phyloP scores from a whole-genome alignment of 495 filamentous ascomycete genomes.

The Neurospora terricola region DNA sequence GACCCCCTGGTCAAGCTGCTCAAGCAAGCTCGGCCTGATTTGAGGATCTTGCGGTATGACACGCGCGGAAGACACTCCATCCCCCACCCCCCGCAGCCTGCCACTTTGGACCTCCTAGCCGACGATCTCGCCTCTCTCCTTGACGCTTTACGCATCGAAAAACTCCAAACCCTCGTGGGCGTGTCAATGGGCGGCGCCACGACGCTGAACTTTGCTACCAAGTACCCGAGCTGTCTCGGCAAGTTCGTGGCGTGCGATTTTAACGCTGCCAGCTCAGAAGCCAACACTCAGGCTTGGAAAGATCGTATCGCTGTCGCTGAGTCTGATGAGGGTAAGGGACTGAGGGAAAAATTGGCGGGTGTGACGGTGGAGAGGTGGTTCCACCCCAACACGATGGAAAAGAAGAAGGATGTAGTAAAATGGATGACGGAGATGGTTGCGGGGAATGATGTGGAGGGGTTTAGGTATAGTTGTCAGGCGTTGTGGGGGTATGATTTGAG shows the following conservation, averaged over 20 bases:
- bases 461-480: constrained; percentile 47
- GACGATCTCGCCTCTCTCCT: constrained; percentile 53
- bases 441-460: constrained; percentile 57
- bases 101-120: constrained; percentile 53
- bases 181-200: constrained; percentile 73
- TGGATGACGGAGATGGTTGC: constrained; percentile 45
- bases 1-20: constrained; percentile 56
- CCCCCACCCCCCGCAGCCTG: constrained; percentile 26
- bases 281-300: constrained; percentile 66
- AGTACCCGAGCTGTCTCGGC: too few relatives aligned
- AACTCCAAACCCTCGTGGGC: constrained; percentile 54
- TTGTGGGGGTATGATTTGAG: constrained; percentile 69
- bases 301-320: constrained; percentile 64
- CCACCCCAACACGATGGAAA: constrained; percentile 44
- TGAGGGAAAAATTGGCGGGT: constrained; percentile 40
- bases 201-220: constrained; percentile 56
- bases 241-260: constrained; percentile 70
- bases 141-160: constrained; percentile 48
- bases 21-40: constrained; percentile 45
- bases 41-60: constrained; percentile 63
- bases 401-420: constrained; percentile 41
- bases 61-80: constrained; percentile 54
- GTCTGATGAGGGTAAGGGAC: constrained; percentile 39
- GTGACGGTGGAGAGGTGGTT: constrained; percentile 70
- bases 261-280: constrained; percentile 53